Conservation (phyloP, 1,139 yeast species). For the Barnettozyma hawaiiensis region DNA sequence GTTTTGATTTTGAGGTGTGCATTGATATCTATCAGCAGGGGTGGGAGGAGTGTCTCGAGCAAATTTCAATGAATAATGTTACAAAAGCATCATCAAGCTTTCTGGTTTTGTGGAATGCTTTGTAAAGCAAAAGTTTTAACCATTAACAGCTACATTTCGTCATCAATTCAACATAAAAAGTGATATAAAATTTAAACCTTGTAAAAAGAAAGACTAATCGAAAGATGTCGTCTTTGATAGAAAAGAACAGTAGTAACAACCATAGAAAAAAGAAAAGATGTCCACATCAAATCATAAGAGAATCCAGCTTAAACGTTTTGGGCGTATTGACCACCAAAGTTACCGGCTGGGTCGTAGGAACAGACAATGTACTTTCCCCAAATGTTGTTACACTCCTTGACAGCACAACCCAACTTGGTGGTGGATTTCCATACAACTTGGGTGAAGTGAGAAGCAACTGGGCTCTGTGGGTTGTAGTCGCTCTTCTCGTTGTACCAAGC, state of each 20-base stretch:
- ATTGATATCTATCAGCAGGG: too few species aligned
- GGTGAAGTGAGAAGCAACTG: constrained; percentile 62
- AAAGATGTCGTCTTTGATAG: not conserved
- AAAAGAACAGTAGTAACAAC: not conserved
- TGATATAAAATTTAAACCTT: not conserved
- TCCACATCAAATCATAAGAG: constrained; percentile 1
- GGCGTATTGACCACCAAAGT: constrained; percentile 39
- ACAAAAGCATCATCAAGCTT: too few species aligned
- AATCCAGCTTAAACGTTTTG: constrained; percentile 27
- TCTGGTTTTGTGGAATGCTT: too few species aligned
- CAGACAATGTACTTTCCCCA: constrained; percentile 57
- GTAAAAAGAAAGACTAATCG: not conserved
- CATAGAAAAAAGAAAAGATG: not conserved
- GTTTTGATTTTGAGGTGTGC: not conserved
- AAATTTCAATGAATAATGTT: too few species aligned
- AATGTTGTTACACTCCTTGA: constrained; percentile 38
- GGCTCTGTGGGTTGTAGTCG: constrained; percentile 47
- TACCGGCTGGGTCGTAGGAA: constrained; percentile 59
- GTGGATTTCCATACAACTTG: constrained; percentile 78
- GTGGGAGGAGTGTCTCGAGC: too few species aligned
- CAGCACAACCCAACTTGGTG: constrained; percentile 71
- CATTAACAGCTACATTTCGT: not conserved
- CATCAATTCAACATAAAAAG: not conserved
- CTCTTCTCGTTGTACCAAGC: constrained; percentile 82
- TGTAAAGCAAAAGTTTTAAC: too few species aligned